Conservation (phyloP, 495 filamentous ascomycete genomes). For the Lineolata rhizophorae region DNA sequence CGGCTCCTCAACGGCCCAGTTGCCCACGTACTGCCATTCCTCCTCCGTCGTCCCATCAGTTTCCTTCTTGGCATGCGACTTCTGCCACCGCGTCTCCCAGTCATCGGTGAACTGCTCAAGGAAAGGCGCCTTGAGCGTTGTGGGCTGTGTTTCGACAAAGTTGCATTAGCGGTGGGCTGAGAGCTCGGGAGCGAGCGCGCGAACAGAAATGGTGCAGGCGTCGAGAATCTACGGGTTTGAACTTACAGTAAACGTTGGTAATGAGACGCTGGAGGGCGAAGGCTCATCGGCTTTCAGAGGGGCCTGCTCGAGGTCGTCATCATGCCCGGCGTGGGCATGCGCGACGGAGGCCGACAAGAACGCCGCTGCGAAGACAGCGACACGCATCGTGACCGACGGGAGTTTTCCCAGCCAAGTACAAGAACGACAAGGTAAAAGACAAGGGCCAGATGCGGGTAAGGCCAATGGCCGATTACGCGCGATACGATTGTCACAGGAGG, state of each 20-base stretch:
- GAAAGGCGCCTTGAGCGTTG: conserved; percentile 76
- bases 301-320: too few relatives aligned
- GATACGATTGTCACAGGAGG: too few relatives aligned
- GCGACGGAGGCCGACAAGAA: too few relatives aligned
- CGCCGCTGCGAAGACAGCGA: too few relatives aligned
- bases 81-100: conserved; percentile 83
- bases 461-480: too few relatives aligned
- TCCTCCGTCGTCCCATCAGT: conserved; percentile 59
- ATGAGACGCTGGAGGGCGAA: too few relatives aligned
- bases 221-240: not conserved
- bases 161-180: conserved; percentile 8
- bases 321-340: too few relatives aligned
- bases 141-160: conserved; percentile 55
- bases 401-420: too few relatives aligned
- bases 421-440: too few relatives aligned
- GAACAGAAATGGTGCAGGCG: not conserved
- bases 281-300: too few relatives aligned
- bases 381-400: too few relatives aligned
- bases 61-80: conserved; percentile 92
- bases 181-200: not conserved
- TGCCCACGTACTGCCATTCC: conserved; percentile 94
- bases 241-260: conserved; percentile 10
- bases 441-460: too few relatives aligned
- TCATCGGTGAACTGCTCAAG: conserved; percentile 94
- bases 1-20: conserved; percentile 95